These are phyloP conservation scores for Aspergillus taichungensis DNA, from an alignment of 495 filamentous ascomycete species.

Conservation along the genomic window DNA sequence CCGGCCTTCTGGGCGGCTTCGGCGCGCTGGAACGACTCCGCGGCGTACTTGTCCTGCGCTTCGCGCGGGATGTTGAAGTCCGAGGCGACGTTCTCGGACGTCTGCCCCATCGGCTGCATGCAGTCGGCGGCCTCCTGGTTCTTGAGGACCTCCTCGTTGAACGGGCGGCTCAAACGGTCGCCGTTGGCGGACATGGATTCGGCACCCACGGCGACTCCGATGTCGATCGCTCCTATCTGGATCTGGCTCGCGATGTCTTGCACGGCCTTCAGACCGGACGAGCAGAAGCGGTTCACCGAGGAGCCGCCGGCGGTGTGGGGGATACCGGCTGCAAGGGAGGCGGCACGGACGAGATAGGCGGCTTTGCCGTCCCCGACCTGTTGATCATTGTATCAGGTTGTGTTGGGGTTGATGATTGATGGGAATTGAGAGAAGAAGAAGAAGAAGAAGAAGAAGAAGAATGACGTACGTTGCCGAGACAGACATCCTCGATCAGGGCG, in stretches of 20 bases:
- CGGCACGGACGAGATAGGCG: conserved; percentile 82
- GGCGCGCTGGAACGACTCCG: conserved; percentile 76
- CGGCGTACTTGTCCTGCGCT: conserved; percentile 73
- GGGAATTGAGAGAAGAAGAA: not conserved
- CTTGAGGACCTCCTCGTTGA: conserved; percentile 67
- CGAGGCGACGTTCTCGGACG: conserved; percentile 86
- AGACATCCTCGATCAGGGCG: conserved; percentile 80
- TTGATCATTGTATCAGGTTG: not conserved
- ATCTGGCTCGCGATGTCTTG: conserved; percentile 94
- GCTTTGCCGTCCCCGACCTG: conserved; percentile 81
- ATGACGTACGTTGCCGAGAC: conserved; percentile 72
- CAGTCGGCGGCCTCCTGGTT: conserved; percentile 76
- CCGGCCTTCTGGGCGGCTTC: conserved; percentile 89
- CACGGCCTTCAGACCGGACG: conserved; percentile 86
- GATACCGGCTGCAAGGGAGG: conserved; percentile 84
- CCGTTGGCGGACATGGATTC: conserved; percentile 76
- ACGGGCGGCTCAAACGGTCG: conserved; percentile 58
- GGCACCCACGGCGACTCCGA: conserved; percentile 80
- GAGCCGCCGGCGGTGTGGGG: conserved; percentile 78
- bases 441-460: not conserved
- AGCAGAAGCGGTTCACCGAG: conserved; percentile 91
- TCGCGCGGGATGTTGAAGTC: conserved; percentile 82
- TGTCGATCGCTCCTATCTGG: conserved; percentile 65
- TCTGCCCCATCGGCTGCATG: conserved; percentile 95
- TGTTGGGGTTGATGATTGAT: not conserved